Percentiles rank a stretch among this genome's conserved stretches.
These are phyloP conservation scores for Nigrospora sphaerica DNA, from an alignment of 2,329 filamentous ascomycete genomes.

Conservation along the genomic window DNA sequence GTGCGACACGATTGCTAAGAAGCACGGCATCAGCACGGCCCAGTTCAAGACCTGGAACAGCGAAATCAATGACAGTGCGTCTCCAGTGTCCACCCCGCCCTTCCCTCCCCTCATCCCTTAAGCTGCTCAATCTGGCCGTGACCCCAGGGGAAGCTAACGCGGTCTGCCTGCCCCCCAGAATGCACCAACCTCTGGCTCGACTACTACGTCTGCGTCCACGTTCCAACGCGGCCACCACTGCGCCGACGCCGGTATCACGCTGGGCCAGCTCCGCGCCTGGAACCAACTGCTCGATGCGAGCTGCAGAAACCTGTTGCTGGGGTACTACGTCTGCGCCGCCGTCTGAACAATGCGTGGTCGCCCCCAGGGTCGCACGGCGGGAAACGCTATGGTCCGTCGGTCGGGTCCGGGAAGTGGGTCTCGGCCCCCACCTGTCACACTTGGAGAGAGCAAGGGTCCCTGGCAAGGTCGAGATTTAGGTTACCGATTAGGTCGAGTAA, in stretches of 20 bases:
- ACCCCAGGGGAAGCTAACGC: neutral
- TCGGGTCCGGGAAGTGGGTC: no score
- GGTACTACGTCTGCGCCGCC: constrained; percentile 25
- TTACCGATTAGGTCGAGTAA: no score
- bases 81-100: no score
- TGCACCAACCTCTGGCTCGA: constrained; percentile 12
- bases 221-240: constrained; percentile 2
- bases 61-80: constrained; percentile 5
- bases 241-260: constrained; percentile 14
- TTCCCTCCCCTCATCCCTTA: no score
- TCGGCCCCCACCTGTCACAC: no score
- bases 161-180: neutral
- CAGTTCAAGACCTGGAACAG: constrained; percentile 10
- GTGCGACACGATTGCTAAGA: constrained; percentile 16
- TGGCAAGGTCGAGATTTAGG: no score
- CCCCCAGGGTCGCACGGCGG: no score
- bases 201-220: constrained; percentile 11
- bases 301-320: constrained; percentile 28
- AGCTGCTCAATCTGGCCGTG: no score
- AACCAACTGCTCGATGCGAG: constrained; percentile 20
- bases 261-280: constrained; percentile 17
- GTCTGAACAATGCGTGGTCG: constrained; percentile 4
- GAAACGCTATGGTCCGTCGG: no score
- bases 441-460: no score
- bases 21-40: constrained; percentile 5